Conservation (phyloP, 208 protist genomes). For the Leishmania lainsoni region DNA sequence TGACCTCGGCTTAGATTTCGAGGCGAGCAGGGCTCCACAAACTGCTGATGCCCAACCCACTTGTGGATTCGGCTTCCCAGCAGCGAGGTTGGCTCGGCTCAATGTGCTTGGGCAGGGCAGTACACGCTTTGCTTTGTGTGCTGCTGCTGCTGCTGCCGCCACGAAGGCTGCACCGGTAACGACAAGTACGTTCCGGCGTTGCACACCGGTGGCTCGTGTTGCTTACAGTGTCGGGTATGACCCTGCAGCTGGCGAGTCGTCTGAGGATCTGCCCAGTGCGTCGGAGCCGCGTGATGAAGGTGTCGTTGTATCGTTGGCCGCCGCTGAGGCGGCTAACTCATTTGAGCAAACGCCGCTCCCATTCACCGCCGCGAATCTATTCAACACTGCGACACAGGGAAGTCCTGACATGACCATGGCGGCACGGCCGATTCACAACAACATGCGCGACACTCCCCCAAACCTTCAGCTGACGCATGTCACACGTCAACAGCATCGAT, state of each 20-base stretch:
- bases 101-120: not conserved
- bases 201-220: slow-evolving; percentile 14
- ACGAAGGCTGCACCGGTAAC: not conserved
- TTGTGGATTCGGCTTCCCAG: too few species aligned
- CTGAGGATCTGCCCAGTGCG: not conserved
- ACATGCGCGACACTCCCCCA: not conserved
- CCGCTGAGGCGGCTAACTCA: not conserved
- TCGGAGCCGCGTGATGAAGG: not conserved
- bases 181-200: slow-evolving; percentile 9
- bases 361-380: not conserved
- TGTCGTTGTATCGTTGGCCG: not conserved
- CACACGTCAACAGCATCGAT: not conserved
- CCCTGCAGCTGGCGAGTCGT: slow-evolving; percentile 1
- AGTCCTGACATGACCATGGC: not conserved
- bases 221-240: slow-evolving; percentile 28
- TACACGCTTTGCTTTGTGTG: not conserved
- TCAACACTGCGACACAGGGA: not conserved
- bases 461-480: not conserved
- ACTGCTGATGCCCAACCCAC: not conserved
- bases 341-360: not conserved
- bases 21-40: not conserved
- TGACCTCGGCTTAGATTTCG: not conserved
- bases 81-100: not conserved
- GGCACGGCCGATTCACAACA: not conserved
- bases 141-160: not conserved